phyloP scores from a whole-genome alignment of 306 rosid species.

The Geum urbanum region DNA sequence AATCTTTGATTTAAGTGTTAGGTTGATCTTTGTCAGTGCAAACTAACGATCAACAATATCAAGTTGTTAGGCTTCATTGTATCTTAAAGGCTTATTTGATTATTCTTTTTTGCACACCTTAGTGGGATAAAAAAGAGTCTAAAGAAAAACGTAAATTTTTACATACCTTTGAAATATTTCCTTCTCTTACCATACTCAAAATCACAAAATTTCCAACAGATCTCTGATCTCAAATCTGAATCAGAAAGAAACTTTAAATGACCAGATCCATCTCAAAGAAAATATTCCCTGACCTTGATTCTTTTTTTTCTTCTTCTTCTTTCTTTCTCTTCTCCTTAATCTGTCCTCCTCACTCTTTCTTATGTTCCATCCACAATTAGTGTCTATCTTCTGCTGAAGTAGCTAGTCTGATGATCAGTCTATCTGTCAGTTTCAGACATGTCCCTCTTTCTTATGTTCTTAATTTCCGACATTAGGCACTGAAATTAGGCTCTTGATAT shows the following conservation, averaged over 20 bases:
- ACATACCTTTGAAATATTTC: no score
- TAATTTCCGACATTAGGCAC: neutral
- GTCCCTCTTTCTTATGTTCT: no score
- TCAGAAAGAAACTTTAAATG: neutral
- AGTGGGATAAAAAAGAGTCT: no score
- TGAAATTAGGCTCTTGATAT: neutral
- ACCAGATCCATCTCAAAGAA: conserved; percentile 16
- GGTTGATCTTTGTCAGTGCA: no score
- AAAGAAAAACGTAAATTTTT: no score
- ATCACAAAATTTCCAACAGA: no score
- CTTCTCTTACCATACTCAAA: no score
- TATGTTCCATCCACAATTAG: conserved; percentile 4
- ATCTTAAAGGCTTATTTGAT: no score
- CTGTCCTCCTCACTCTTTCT: neutral
- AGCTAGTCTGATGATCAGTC: neutral
- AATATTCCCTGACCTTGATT: conserved; percentile 17
- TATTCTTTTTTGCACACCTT: no score
- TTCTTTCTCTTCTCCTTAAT: neutral
- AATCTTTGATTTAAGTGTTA: no score
- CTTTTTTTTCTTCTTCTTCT: neutral
- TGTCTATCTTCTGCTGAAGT: neutral
- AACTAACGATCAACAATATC: no score
- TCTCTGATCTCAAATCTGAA: conserved; percentile 12
- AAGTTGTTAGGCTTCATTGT: no score
- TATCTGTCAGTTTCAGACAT: neutral